Percentiles rank a stretch among this genome's conserved stretches.
These are phyloP conservation scores for Angomonas deanei DNA, from an alignment of 208 protist species.

Conservation along the genomic window DNA sequence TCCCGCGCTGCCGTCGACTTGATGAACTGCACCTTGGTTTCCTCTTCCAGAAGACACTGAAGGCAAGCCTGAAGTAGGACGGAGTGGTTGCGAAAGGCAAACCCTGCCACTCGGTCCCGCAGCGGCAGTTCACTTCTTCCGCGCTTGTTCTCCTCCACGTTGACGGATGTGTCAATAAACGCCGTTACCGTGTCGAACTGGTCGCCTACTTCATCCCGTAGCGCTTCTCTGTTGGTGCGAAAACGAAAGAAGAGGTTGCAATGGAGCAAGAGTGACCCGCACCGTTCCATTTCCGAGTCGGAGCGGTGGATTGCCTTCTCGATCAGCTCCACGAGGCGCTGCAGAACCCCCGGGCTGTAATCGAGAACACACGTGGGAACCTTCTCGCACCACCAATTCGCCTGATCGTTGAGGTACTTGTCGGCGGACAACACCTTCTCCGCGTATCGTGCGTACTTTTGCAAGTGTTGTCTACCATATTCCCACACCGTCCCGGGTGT, in stretches of 20 bases:
- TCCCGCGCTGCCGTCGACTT: slow-evolving; percentile 34
- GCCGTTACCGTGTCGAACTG: not conserved
- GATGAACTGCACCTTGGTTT: slow-evolving; percentile 43
- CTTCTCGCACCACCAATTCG: slow-evolving; percentile 40
- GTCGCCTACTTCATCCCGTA: not conserved
- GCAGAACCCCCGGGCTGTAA: slow-evolving; percentile 32
- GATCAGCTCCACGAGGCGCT: slow-evolving; percentile 39
- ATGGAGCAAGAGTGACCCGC: slow-evolving; percentile 51
- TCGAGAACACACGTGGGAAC: slow-evolving; percentile 62
- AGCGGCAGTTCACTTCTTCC: not conserved
- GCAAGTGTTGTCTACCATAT: slow-evolving; percentile 57
- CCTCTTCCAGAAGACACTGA: slow-evolving; percentile 63
- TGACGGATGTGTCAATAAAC: not conserved
- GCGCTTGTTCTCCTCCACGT: not conserved
- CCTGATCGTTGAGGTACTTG: slow-evolving; percentile 58
- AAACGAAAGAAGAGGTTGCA: slow-evolving; percentile 57
- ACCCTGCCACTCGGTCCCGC: not conserved
- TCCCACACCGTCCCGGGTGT: slow-evolving; percentile 41
- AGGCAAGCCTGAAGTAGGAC: slow-evolving; percentile 51
- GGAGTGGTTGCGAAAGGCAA: slow-evolving; percentile 10
- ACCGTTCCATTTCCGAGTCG: slow-evolving; percentile 21
- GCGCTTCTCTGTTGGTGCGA: not conserved
- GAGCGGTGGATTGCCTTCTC: slow-evolving; percentile 8
- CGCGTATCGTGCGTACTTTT: slow-evolving; percentile 47
- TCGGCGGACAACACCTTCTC: slow-evolving; percentile 39